Evolutionary conservation across 495 filamentous ascomycete genomes (phyloP).

Genomic region (Aspergillus diversus): DNA sequence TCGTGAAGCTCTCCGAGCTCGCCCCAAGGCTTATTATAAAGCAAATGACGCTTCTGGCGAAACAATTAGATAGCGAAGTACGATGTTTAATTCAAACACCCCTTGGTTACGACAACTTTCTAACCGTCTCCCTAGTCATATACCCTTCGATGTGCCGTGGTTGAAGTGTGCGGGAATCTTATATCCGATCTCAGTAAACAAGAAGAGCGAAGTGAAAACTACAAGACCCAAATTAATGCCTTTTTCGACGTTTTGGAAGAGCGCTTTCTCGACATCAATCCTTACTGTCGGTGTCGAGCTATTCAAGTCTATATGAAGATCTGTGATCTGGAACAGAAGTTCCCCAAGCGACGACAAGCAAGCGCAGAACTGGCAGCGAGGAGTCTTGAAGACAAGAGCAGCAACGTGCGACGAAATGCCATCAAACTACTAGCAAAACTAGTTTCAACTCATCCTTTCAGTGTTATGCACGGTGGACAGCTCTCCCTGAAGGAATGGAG

Average conservation of each 20-base stretch:
- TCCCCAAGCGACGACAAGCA: constrained; percentile 85
- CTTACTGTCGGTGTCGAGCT: constrained; percentile 88
- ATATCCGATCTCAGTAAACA: constrained; percentile 87
- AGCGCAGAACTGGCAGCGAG: constrained; percentile 83
- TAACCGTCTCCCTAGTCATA: constrained; percentile 66
- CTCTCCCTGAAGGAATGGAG: constrained; percentile 85
- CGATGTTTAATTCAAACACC: neutral
- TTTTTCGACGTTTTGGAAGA: constrained; percentile 98
- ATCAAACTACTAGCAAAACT: constrained; percentile 89
- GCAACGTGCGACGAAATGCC: constrained; percentile 92
- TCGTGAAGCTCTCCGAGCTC: constrained; percentile 94
- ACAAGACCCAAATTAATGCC: constrained; percentile 90
- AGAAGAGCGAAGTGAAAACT: constrained; percentile 85
- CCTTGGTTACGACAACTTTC: neutral
- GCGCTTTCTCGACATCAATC: constrained; percentile 94
- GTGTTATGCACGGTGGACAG: constrained; percentile 86
- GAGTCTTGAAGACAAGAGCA: constrained; percentile 96
- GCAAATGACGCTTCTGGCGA: constrained; percentile 91
- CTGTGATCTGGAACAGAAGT: constrained; percentile 91
- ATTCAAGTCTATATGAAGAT: constrained; percentile 93
- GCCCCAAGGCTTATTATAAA: constrained; percentile 92
- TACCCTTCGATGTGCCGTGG: constrained; percentile 87
- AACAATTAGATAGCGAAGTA: constrained; percentile 93
- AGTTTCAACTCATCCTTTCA: constrained; percentile 92
- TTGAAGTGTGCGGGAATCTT: constrained; percentile 99